Evolutionary conservation across 108 stramenopile genomes (phyloP).

Genomic region (Skeletonema marinoi): DNA sequence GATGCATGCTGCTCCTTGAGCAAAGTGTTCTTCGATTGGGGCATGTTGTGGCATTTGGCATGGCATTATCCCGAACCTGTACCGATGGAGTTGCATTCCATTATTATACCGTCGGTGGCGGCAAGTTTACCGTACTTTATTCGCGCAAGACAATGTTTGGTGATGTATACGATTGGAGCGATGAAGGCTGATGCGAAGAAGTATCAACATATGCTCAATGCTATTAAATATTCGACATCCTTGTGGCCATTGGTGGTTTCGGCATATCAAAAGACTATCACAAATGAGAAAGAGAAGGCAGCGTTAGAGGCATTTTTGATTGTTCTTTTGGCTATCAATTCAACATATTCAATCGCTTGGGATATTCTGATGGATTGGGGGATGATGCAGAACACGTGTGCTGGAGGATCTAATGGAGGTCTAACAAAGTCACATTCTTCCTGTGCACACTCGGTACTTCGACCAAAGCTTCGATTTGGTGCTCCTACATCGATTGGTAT

Average conservation of each 20-base stretch:
- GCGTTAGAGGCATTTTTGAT: slow-evolving; percentile 58
- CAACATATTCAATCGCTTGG: slow-evolving; percentile 76
- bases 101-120: slow-evolving; percentile 68
- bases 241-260: slow-evolving; percentile 78
- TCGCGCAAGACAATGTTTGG: slow-evolving; percentile 83
- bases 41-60: slow-evolving; percentile 80
- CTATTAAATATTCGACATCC: slow-evolving; percentile 81
- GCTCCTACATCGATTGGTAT: slow-evolving; percentile 60
- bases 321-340: slow-evolving; percentile 72
- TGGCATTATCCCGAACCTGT: slow-evolving; percentile 82
- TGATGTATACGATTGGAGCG: slow-evolving; percentile 77
- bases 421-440: slow-evolving; percentile 21
- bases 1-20: slow-evolving; percentile 84
- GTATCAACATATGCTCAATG: slow-evolving; percentile 79
- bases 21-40: slow-evolving; percentile 92
- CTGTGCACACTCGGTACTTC: slow-evolving; percentile 60
- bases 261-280: slow-evolving; percentile 76
- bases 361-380: slow-evolving; percentile 88
- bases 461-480: slow-evolving; percentile 79
- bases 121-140: slow-evolving; percentile 82
- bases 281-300: slow-evolving; percentile 35
- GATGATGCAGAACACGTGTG: slow-evolving; percentile 78
- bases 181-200: slow-evolving; percentile 71
- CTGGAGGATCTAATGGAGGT: slow-evolving; percentile 2
- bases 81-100: slow-evolving; percentile 64